Percentiles rank a stretch among this genome's conserved stretches.
Conservation (phyloP, 805 yeast species). For the Debaryomyces maramus region DNA sequence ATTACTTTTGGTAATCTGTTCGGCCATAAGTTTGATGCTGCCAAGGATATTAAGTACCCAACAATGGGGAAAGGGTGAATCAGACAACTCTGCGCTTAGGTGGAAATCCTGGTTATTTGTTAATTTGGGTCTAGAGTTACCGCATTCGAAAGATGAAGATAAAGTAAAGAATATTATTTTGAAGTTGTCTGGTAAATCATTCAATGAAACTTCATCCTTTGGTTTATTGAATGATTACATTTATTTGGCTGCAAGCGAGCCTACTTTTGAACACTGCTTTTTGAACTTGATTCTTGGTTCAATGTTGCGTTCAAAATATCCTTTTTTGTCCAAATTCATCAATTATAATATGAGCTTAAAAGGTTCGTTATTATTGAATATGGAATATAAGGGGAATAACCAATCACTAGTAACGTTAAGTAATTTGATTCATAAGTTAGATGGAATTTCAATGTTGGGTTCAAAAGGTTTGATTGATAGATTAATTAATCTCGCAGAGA, state of each 20-base stretch:
- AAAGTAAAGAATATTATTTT: conserved; percentile 15
- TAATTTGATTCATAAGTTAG: conserved; percentile 28
- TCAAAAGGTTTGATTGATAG: conserved; percentile 26
- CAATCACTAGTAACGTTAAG: conserved; percentile 21
- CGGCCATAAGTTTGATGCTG: conserved; percentile 15
- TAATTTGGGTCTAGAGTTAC: conserved; percentile 29
- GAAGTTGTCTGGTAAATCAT: conserved; percentile 17
- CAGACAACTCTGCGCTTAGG: conserved; percentile 3
- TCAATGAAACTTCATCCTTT: conserved; percentile 8
- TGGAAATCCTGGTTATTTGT: conserved; percentile 26
- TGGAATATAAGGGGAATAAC: conserved; percentile 30
- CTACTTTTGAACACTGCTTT: conserved; percentile 34
- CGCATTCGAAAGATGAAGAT: conserved; percentile 16
- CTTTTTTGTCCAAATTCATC: conserved; percentile 19
- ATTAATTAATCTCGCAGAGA: conserved; percentile 24
- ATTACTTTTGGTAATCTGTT: conserved; percentile 21
- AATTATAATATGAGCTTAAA: conserved; percentile 24
- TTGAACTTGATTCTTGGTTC: conserved; percentile 30
- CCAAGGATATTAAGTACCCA: conserved; percentile 11
- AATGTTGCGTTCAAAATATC: conserved; percentile 22
- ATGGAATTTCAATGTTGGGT: conserved; percentile 31
- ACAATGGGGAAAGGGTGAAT: not conserved
- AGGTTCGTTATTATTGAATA: conserved; percentile 26
- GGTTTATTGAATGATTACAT: conserved; percentile 26
- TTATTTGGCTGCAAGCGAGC: conserved; percentile 27